Evolutionary conservation across 108 stramenopile genomes (phyloP).

Genomic region (Stephanodiscus minutulus): DNA sequence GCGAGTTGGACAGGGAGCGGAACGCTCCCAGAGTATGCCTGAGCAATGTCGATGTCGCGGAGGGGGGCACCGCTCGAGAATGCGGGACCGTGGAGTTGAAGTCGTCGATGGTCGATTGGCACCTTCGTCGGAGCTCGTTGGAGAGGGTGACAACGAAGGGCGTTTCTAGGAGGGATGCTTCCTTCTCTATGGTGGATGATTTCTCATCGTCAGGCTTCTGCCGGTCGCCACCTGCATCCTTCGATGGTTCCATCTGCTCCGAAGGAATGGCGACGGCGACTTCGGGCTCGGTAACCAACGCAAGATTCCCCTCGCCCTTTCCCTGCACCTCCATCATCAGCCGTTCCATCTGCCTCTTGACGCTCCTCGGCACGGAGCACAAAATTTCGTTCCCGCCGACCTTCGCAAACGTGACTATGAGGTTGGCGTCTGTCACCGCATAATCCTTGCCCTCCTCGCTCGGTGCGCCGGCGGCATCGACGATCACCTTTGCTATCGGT

Average conservation of each 20-base stretch:
- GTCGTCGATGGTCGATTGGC: slow-evolving; percentile 20
- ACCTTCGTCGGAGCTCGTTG: slow-evolving; percentile 9
- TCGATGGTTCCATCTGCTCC: background rate
- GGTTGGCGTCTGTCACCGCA: slow-evolving; percentile 76
- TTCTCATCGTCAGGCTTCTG: slow-evolving; percentile 2
- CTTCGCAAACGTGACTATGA: slow-evolving; percentile 81
- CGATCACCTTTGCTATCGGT: slow-evolving; percentile 64
- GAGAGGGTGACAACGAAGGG: slow-evolving; percentile 26
- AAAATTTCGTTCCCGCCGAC: slow-evolving; percentile 76
- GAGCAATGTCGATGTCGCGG: slow-evolving; percentile 31
- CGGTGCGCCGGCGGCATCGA: slow-evolving; percentile 69
- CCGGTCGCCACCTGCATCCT: background rate
- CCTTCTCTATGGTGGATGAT: slow-evolving; percentile 3
- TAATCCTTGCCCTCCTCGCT: slow-evolving; percentile 60
- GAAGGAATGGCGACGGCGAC: background rate
- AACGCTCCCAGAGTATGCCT: slow-evolving; percentile 76
- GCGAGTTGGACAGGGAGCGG: slow-evolving; percentile 63
- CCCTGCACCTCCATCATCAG: slow-evolving; percentile 35
- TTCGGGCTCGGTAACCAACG: background rate
- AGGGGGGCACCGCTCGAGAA: slow-evolving; percentile 30
- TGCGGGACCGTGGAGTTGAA: slow-evolving; percentile 18
- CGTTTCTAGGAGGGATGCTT: slow-evolving; percentile 13
- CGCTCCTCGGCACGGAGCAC: slow-evolving; percentile 52
- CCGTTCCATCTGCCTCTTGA: slow-evolving; percentile 37
- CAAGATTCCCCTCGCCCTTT: slow-evolving; percentile 25